These are phyloP conservation scores for Nymphaea colorata DNA, from an alignment of 164 flowering plant genomes.

Conservation along the genomic window DNA sequence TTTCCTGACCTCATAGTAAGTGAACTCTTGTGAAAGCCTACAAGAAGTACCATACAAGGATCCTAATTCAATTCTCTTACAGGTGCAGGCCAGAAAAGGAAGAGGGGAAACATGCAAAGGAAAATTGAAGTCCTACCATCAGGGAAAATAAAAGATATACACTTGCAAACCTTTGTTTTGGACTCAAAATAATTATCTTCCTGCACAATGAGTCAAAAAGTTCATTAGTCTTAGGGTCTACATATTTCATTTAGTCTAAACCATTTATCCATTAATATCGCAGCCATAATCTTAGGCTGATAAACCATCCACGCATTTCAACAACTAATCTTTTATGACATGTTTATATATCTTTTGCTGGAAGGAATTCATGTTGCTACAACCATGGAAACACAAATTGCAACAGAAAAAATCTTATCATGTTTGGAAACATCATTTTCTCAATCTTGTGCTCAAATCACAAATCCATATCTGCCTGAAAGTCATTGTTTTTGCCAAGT, in stretches of 20 bases:
- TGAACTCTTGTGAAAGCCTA: constrained; percentile 18
- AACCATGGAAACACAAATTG: not conserved
- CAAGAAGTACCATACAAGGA: not conserved
- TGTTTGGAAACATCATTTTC: too few species aligned
- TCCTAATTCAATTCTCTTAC: not conserved
- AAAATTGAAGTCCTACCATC: constrained; percentile 26
- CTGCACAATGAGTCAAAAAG: constrained; percentile 20
- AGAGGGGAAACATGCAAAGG: not conserved
- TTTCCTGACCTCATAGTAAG: constrained; percentile 30
- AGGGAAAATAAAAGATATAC: constrained; percentile 67
- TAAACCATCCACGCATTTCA: too few species aligned
- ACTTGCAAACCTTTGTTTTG: constrained; percentile 40
- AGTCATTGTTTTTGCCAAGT: too few species aligned
- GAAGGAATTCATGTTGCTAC: too few species aligned
- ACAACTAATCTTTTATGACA: too few species aligned
- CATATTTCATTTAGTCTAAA: too few species aligned
- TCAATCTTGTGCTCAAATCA: too few species aligned
- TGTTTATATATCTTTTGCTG: too few species aligned
- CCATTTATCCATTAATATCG: too few species aligned
- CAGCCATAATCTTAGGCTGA: too few species aligned
- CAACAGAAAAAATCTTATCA: not conserved
- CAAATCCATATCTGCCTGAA: too few species aligned
- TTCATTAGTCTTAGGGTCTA: not conserved
- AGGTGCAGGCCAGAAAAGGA: not conserved
- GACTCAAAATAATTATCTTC: constrained; percentile 25